A percentile compares a stretch with the other conserved stretches of the same genome.
phyloP scores from a whole-genome alignment of 805 yeast genomes.

The Saturnispora sekii region DNA sequence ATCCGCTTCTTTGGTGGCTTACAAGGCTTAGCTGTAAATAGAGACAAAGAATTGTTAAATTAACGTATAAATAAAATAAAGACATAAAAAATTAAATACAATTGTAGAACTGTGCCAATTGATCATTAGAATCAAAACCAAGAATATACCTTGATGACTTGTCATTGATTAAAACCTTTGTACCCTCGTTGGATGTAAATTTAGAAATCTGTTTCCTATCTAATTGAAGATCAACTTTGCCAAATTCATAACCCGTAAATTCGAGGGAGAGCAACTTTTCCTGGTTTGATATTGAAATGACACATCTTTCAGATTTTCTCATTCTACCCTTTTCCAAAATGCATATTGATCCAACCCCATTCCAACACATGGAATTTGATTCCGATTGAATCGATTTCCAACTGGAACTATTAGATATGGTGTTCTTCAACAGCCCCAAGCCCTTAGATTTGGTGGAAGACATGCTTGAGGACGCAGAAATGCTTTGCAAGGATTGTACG shows the following conservation, averaged over 20 bases:
- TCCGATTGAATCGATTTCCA: constrained; percentile 5
- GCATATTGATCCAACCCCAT: constrained; percentile 3
- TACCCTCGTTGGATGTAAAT: not conserved
- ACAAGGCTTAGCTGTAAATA: constrained; percentile 2
- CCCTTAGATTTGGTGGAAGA: constrained; percentile 1
- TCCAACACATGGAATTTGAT: constrained; percentile 2
- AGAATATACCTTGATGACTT: constrained; percentile 6
- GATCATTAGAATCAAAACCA: constrained; percentile 8
- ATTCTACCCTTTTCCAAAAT: constrained; percentile 5
- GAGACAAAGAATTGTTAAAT: not conserved
- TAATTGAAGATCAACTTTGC: constrained; percentile 8
- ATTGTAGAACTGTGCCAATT: constrained; percentile 2
- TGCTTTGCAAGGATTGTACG: not conserved
- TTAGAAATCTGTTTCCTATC: not conserved
- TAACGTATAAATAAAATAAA: not conserved
- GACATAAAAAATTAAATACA: not conserved
- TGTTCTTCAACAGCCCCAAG: not conserved
- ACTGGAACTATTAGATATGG: constrained; percentile 6
- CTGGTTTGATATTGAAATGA: constrained; percentile 4
- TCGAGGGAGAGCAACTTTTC: constrained; percentile 1
- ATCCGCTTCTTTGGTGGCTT: constrained; percentile 57
- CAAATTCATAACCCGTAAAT: constrained; percentile 14
- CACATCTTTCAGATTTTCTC: constrained; percentile 12
- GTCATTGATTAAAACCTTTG: constrained; percentile 3
- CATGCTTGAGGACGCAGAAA: not conserved